A percentile compares a stretch with the other conserved stretches of the same genome.
Evolutionary conservation across 2,329 filamentous ascomycete genomes (phyloP).

Genomic region (Ceratocystis eucalypticola): DNA sequence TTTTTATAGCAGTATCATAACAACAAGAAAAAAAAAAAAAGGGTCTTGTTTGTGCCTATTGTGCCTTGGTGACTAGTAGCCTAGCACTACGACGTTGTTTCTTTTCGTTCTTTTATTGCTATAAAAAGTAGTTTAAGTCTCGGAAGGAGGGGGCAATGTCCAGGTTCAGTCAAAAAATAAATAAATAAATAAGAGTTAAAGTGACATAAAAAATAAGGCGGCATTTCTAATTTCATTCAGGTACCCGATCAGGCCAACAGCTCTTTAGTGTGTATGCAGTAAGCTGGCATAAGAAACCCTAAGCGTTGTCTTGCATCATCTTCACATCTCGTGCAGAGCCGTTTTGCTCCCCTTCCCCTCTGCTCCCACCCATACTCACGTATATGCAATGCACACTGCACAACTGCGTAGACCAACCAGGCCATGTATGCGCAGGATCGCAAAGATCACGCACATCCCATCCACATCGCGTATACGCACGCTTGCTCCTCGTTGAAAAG

Average conservation of each 20-base stretch:
- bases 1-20: too few species aligned
- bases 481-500: neutral
- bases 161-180: neutral
- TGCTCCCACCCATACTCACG: neutral
- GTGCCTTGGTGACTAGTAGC: too few species aligned
- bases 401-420: too few species aligned
- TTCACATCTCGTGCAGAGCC: neutral
- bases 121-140: neutral
- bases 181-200: neutral
- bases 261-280: neutral
- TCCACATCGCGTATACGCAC: neutral
- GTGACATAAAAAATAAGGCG: neutral
- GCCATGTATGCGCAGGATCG: neutral
- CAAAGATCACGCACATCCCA: neutral
- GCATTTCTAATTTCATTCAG: neutral
- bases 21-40: too few species aligned
- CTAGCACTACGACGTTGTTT: neutral
- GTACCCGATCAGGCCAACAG: neutral
- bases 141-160: slow-evolving; percentile 3
- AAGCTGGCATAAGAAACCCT: neutral
- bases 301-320: neutral
- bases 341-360: neutral
- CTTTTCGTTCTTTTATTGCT: neutral
- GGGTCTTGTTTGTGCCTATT: too few species aligned
- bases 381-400: neutral